These are phyloP conservation scores for Leishmania tropica DNA, from an alignment of 208 protist genomes.

Conservation along the genomic window DNA sequence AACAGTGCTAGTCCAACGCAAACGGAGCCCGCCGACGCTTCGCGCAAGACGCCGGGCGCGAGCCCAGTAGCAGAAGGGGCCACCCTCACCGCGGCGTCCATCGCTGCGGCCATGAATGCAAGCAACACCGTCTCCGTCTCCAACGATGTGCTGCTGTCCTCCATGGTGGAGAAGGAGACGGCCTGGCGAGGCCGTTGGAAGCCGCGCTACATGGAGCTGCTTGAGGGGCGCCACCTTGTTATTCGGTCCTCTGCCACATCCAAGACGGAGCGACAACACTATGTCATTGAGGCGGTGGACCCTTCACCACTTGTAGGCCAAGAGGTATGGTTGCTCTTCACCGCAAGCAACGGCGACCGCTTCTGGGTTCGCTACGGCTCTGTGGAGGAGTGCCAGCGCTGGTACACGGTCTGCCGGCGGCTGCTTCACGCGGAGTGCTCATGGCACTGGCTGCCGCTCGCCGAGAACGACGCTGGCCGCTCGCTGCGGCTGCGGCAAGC, in stretches of 20 bases:
- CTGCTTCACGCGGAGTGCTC: slow-evolving; percentile 36
- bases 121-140: slow-evolving; percentile 2
- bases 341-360: slow-evolving; percentile 53
- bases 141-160: slow-evolving; percentile 32
- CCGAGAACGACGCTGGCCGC: slow-evolving; percentile 28
- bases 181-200: slow-evolving; percentile 71
- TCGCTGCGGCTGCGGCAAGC: slow-evolving; percentile 23
- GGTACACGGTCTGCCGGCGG: slow-evolving; percentile 39
- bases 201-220: slow-evolving; percentile 59
- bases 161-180: slow-evolving; percentile 62
- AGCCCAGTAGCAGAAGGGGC: slow-evolving; percentile 2
- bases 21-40: background rate
- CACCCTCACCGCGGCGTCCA: slow-evolving; percentile 17
- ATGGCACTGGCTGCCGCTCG: slow-evolving; percentile 68
- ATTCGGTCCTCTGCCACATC: slow-evolving; percentile 39
- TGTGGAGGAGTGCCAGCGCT: slow-evolving; percentile 44
- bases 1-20: background rate
- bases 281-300: slow-evolving; percentile 57
- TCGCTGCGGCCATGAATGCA: slow-evolving; percentile 1
- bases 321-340: slow-evolving; percentile 51
- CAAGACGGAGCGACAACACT: slow-evolving; percentile 43
- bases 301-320: slow-evolving; percentile 22
- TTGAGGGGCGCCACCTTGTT: slow-evolving; percentile 51
- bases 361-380: slow-evolving; percentile 73
- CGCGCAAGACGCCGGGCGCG: background rate